Evolutionary conservation across 495 filamentous ascomycete genomes (phyloP).

Genomic region (Pseudomonodictys pantanalensis): DNA sequence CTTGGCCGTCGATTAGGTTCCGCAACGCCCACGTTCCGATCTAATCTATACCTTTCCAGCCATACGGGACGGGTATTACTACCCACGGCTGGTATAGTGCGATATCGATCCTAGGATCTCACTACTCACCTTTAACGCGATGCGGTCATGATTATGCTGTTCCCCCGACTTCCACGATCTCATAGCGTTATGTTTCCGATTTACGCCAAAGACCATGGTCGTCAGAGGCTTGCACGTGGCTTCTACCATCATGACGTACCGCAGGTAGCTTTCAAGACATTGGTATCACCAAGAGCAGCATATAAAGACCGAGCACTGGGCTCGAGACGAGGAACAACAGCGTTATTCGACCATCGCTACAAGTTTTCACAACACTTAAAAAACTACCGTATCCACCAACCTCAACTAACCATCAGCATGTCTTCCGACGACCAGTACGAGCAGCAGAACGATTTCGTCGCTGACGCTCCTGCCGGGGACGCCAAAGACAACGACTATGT

Average conservation of each 20-base stretch:
- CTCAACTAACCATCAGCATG: neutral
- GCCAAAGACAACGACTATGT: conserved; percentile 43
- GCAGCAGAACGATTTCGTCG: conserved; percentile 30
- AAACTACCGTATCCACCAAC: neutral
- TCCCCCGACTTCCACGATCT: neutral
- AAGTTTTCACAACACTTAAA: neutral
- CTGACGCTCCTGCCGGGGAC: conserved; percentile 30
- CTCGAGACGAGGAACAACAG: too few relatives aligned
- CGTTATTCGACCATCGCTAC: neutral
- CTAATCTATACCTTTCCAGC: too few relatives aligned
- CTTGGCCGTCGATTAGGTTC: too few relatives aligned
- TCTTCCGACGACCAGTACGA: conserved; percentile 31
- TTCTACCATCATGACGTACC: neutral
- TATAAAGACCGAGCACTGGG: too few relatives aligned
- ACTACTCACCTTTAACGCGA: neutral
- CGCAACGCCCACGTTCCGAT: too few relatives aligned
- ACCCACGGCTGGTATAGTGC: too few relatives aligned
- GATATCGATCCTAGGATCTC: too few relatives aligned
- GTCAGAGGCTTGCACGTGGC: neutral
- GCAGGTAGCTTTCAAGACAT: neutral
- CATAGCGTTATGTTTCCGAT: neutral
- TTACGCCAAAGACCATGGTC: neutral
- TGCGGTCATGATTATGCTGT: neutral
- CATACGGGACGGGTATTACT: too few relatives aligned
- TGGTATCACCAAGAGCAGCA: neutral